Conservation (phyloP, 2,329 filamentous ascomycete genomes). For the Cytospora chrysosperma region DNA sequence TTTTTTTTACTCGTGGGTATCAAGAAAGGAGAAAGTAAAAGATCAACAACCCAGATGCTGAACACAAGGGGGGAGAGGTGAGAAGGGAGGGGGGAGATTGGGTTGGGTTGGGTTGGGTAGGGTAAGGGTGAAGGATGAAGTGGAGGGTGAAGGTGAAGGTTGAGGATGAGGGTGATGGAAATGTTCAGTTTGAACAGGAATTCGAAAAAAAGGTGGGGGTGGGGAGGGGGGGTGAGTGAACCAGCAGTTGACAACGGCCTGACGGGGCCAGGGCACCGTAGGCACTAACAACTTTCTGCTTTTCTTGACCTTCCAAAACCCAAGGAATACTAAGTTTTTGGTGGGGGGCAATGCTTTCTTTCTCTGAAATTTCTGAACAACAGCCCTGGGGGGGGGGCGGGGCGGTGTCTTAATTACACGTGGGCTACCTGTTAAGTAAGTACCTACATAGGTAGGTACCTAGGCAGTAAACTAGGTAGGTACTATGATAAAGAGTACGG, state of each 20-base stretch:
- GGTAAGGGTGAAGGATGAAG: background rate
- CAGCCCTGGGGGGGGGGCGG: background rate
- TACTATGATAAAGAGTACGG: too few relatives aligned
- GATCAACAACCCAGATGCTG: background rate
- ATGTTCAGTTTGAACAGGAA: slow-evolving; percentile 5
- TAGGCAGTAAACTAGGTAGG: too few relatives aligned
- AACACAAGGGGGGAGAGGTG: background rate
- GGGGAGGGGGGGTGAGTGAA: background rate
- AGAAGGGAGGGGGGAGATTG: background rate
- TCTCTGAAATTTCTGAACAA: slow-evolving; percentile 23
- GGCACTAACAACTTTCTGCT: background rate
- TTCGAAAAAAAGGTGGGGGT: slow-evolving; percentile 8
- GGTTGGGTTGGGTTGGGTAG: slow-evolving; percentile 11
- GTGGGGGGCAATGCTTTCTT: slow-evolving; percentile 13
- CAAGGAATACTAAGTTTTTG: slow-evolving; percentile 5
- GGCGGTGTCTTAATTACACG: background rate
- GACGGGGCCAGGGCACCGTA: background rate
- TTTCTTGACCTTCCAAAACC: background rate
- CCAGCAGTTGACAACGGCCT: background rate
- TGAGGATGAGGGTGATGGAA: slow-evolving; percentile 1
- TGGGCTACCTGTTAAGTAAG: too few relatives aligned
- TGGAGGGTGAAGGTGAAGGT: background rate
- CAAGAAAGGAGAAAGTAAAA: background rate
- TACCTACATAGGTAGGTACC: too few relatives aligned
- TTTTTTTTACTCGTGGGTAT: slow-evolving; percentile 4